Conservation (phyloP, 176 grass and related monocot species). For the Oryza glaberrima region DNA sequence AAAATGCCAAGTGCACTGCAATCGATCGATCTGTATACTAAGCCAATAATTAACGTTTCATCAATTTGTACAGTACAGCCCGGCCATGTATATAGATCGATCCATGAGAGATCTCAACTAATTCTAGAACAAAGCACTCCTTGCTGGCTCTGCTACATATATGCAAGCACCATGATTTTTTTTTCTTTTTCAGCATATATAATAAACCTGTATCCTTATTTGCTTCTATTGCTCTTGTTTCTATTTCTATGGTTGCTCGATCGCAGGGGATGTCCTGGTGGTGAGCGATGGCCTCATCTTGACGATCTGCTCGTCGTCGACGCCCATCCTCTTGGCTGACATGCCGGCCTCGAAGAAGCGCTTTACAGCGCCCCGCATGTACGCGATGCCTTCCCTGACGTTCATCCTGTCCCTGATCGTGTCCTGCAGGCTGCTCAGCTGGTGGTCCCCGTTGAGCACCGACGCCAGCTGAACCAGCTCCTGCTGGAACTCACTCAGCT, state of each 20-base stretch:
- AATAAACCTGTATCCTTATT: not conserved
- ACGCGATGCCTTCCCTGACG: constrained; percentile 86
- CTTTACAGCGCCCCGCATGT: constrained; percentile 60
- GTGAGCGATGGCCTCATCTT: constrained; percentile 97
- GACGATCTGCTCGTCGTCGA: constrained; percentile 81
- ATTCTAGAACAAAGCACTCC: constrained; percentile 18
- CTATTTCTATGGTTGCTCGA: constrained; percentile 43
- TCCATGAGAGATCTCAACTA: not conserved
- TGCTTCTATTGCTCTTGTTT: not conserved
- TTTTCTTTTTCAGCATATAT: not conserved
- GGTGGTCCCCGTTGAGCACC: constrained; percentile 86
- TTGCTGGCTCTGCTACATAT: not conserved
- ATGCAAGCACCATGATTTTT: not conserved
- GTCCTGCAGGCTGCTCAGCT: constrained; percentile 67
- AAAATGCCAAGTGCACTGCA: not conserved
- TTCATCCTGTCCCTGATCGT: constrained; percentile 68
- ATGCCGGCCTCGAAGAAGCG: constrained; percentile 83
- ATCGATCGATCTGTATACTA: constrained; percentile 22
- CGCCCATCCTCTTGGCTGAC: constrained; percentile 73
- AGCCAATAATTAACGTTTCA: not conserved
- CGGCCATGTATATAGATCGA: not conserved
- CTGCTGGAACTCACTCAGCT: constrained; percentile 89
- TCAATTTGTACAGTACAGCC: constrained; percentile 3
- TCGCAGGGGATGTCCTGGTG: constrained; percentile 45
- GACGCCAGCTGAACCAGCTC: constrained; percentile 88